Percentiles rank a stretch among this genome's conserved stretches.
These are phyloP conservation scores for Boletellus ananiceps DNA, from an alignment of 768 basidiomycete species.

Conservation along the genomic window DNA sequence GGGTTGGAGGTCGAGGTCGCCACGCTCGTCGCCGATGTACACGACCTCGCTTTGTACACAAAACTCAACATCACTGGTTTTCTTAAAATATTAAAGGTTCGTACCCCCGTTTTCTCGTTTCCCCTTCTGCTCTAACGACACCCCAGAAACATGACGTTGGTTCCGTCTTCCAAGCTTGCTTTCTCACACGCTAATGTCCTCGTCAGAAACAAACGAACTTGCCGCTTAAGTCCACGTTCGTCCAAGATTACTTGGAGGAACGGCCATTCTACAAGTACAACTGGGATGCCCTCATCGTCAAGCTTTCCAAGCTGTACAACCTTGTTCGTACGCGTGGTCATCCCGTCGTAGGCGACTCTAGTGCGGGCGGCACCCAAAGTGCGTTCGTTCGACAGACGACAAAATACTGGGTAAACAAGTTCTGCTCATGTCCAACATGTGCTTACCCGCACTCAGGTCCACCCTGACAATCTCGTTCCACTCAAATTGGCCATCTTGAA, in stretches of 20 bases:
- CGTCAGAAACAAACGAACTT: slow-evolving; percentile 86
- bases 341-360: slow-evolving; percentile 89
- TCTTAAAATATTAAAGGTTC: slow-evolving; percentile 93
- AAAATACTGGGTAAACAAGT: slow-evolving; percentile 89
- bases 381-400: slow-evolving; percentile 99
- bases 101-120: slow-evolving; percentile 8
- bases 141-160: slow-evolving; percentile 87
- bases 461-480: slow-evolving; percentile 91
- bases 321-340: slow-evolving; percentile 94
- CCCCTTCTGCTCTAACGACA: slow-evolving; percentile 5
- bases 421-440: background rate
- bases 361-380: slow-evolving; percentile 92
- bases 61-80: slow-evolving; percentile 99
- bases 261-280: slow-evolving; percentile 96
- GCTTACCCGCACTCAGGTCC: slow-evolving; percentile 44
- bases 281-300: slow-evolving; percentile 94
- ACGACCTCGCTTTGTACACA: slow-evolving; percentile 88
- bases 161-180: background rate
- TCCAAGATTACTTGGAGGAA: slow-evolving; percentile 88
- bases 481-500: slow-evolving; percentile 90
- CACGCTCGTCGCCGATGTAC: slow-evolving; percentile 87
- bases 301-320: slow-evolving; percentile 91
- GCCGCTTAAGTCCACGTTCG: slow-evolving; percentile 80
- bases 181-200: slow-evolving; percentile 7
- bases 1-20: slow-evolving; percentile 92